Base-by-base conservation (phyloP, 192 early-diverging fungal species). In the Kickxella alabastrina region DNA sequence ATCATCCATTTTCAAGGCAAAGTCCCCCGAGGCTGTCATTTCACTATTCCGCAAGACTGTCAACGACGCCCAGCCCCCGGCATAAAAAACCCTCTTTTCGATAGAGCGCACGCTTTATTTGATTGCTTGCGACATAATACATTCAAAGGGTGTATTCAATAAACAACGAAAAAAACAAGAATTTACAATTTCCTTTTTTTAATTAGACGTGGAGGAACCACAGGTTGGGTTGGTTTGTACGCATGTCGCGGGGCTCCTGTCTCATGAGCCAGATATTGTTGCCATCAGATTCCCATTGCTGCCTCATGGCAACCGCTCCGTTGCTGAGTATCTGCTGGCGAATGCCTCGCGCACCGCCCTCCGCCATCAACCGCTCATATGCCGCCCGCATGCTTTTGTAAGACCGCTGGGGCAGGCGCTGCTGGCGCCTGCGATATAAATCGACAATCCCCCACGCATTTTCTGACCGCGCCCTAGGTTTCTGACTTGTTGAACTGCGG, bases 1-100 rank as follows among this genome's bases (percentile, higher is more conserved):
- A 10, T 95, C 92, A 1, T 83, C 84, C 0, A 85, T 98, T 10
- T 98, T 96, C 77, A 87, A 86, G 58, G 84, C 88, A 3, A 31
- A 69, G 27, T 68, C 81, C 19, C 92, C 91, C 6, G 62, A 68
- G 5, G 83, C 83, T 10, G 86, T 87, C 10, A 97, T 97, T 48
- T 58, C 60, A 15, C 42, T 70, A 27, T 68, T 77, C 67, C 74
- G 74, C 65, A 65, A 58, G 49, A 56, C 60, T 10, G 39, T 75
- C 26, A 36, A 65, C n/a, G 52, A 44, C 4, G 65, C 46, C 1
- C 64, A 62, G 56, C 43, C 43, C n/a, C n/a, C n/a, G n/a, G n/a
- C n/a, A n/a, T n/a, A n/a, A 22, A 17, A 15, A 15, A 21, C 40
- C 2, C 36, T 37, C 36, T 37, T 3, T 15, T 37, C 17, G 17